These are phyloP conservation scores for Coemansia sp. DNA, from an alignment of 192 early-diverging fungal genomes.

Conservation along the genomic window DNA sequence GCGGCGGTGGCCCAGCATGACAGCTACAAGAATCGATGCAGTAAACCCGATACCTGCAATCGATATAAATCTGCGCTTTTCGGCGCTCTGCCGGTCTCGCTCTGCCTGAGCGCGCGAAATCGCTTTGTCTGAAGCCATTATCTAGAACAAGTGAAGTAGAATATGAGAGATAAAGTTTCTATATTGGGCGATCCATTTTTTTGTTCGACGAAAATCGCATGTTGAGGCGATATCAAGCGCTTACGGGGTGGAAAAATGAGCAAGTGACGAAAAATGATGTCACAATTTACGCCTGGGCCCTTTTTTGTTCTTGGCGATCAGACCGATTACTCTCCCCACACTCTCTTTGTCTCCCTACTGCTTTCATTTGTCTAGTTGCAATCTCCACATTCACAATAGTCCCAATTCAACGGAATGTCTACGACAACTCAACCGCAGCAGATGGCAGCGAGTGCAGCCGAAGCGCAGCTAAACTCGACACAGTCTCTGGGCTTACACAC, in stretches of 20 bases:
- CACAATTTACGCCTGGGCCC: constrained; percentile 1
- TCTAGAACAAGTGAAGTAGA: not conserved
- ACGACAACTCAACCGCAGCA: not conserved
- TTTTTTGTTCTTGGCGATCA: not conserved
- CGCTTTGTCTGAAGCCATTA: not conserved
- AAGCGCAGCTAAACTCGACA: not conserved
- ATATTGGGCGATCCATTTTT: not conserved
- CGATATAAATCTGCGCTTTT: constrained; percentile 33
- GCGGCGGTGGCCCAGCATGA: constrained; percentile 43
- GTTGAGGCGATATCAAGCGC: not conserved
- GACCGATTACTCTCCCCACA: not conserved
- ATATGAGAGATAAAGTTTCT: not conserved
- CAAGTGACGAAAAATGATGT: constrained; percentile 6
- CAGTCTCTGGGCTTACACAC: constrained; percentile 1
- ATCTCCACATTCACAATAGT: not conserved
- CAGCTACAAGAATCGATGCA: constrained; percentile 29
- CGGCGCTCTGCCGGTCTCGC: constrained; percentile 30
- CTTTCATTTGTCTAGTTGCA: not conserved
- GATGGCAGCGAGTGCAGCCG: not conserved
- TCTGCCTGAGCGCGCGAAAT: constrained; percentile 28
- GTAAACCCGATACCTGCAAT: constrained; percentile 34
- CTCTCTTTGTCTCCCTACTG: not conserved
- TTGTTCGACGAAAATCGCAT: not conserved
- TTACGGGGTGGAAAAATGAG: not conserved
- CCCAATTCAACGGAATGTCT: not conserved